A percentile compares a stretch with the other conserved stretches of the same genome.
phyloP scores from a whole-genome alignment of 164 flowering plant species.

The Berberis thunbergii region DNA sequence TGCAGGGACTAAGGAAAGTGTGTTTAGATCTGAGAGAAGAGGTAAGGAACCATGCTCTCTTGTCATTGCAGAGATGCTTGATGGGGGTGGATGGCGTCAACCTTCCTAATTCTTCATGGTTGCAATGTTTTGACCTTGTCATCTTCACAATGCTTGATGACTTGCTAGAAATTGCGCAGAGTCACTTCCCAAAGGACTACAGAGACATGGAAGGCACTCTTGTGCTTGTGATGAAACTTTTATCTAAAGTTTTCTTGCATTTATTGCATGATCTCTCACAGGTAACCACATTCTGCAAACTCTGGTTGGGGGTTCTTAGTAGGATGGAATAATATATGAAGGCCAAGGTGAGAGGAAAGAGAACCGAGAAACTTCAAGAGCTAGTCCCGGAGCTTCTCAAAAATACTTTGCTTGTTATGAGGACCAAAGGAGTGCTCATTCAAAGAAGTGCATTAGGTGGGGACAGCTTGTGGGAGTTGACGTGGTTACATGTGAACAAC shows the following conservation, averaged over 20 bases:
- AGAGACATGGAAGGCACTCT: slow-evolving; percentile 33
- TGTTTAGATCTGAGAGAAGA: slow-evolving; percentile 37
- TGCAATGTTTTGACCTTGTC: slow-evolving; percentile 30
- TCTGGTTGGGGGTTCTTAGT: slow-evolving; percentile 31
- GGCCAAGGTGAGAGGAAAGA: slow-evolving; percentile 31
- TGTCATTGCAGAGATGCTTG: slow-evolving; percentile 25
- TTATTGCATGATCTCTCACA: slow-evolving; percentile 17
- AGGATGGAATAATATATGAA: slow-evolving; percentile 28
- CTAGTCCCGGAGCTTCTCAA: slow-evolving; percentile 27
- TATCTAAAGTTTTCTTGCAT: slow-evolving; percentile 27
- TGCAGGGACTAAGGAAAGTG: slow-evolving; percentile 27
- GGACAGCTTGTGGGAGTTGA: slow-evolving; percentile 29
- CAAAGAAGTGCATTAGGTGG: slow-evolving; percentile 28
- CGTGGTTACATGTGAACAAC: slow-evolving; percentile 30
- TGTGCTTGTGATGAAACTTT: slow-evolving; percentile 22
- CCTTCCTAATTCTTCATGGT: slow-evolving; percentile 20
- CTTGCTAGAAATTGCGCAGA: slow-evolving; percentile 28
- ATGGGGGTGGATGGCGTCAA: slow-evolving; percentile 20
- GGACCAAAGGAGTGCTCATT: slow-evolving; percentile 18
- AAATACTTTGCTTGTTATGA: slow-evolving; percentile 30
- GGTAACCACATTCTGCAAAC: slow-evolving; percentile 19
- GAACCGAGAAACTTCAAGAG: slow-evolving; percentile 30
- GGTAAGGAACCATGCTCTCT: slow-evolving; percentile 27
- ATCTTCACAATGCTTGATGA: slow-evolving; percentile 35
- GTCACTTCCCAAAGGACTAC: slow-evolving; percentile 25